Evolutionary conservation across 2,329 filamentous ascomycete genomes (phyloP).

Genomic region (Anisogramma anomala): DNA sequence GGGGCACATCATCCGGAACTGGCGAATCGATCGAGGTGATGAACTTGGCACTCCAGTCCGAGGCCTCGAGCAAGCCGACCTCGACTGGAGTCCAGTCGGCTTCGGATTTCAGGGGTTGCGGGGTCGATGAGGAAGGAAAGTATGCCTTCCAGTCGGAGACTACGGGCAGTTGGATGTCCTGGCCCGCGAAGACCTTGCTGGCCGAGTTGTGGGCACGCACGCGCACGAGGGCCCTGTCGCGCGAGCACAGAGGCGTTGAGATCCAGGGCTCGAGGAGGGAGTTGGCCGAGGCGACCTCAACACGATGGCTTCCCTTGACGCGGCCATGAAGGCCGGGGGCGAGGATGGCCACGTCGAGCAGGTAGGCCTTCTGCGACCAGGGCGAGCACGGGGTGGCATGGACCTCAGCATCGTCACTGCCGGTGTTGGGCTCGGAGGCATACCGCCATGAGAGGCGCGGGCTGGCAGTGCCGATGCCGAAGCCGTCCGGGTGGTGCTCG

Average conservation of each 20-base stretch:
- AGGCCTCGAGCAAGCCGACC: constrained; percentile 4
- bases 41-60: constrained; percentile 13
- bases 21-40: constrained; percentile 7
- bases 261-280: constrained; percentile 8
- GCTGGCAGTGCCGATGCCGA: constrained; percentile 6
- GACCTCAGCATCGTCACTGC: background rate
- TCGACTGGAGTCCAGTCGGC: constrained; percentile 6
- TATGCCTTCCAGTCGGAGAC: background rate
- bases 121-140: background rate
- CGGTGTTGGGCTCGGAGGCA: background rate
- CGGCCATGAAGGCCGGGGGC: background rate
- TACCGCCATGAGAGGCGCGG: constrained; percentile 13
- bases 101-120: background rate
- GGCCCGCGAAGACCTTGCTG: background rate
- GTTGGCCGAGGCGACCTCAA: constrained; percentile 1
- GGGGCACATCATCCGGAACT: constrained; percentile 5
- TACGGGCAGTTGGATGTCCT: too few species aligned
- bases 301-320: background rate
- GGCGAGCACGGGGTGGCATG: background rate
- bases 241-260: constrained; percentile 1
- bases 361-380: constrained; percentile 12
- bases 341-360: constrained; percentile 4
- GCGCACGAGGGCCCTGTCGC: constrained; percentile 6
- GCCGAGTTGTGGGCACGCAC: constrained; percentile 2
- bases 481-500: constrained; percentile 12